Evolutionary conservation across 148 eudicot genomes (phyloP).

Genomic region (Hydrangea macrophylla): DNA sequence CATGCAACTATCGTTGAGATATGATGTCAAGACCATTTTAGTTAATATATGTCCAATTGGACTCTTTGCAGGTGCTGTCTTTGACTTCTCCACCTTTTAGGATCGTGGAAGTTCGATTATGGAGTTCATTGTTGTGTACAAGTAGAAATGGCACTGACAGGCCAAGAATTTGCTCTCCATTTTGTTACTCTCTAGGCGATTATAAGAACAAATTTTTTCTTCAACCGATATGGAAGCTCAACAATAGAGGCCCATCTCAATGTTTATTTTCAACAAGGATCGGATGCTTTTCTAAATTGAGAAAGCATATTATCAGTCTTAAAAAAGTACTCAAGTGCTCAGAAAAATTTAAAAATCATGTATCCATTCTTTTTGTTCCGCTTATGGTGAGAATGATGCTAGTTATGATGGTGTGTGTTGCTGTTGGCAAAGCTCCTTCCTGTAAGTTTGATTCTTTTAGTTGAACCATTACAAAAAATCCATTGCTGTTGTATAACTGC

Average conservation of each 20-base stretch:
- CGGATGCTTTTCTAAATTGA: slow-evolving; percentile 21
- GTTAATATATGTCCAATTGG: slow-evolving; percentile 1
- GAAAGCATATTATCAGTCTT: slow-evolving; percentile 28
- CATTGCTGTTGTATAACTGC: too few relatives aligned
- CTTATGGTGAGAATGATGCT: slow-evolving; percentile 60
- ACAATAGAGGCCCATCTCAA: slow-evolving; percentile 15
- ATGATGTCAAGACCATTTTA: neutral
- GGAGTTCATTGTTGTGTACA: slow-evolving; percentile 19
- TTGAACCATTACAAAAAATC: neutral
- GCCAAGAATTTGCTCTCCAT: slow-evolving; percentile 12
- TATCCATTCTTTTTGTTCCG: slow-evolving; percentile 29
- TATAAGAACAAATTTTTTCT: slow-evolving; percentile 17
- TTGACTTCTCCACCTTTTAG: slow-evolving; percentile 21
- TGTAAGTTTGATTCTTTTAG: slow-evolving; percentile 51
- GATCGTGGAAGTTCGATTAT: slow-evolving; percentile 21
- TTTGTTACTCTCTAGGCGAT: slow-evolving; percentile 1
- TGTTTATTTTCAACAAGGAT: slow-evolving; percentile 29
- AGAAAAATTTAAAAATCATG: slow-evolving; percentile 22
- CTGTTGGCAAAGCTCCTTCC: slow-evolving; percentile 55
- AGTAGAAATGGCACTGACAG: slow-evolving; percentile 16
- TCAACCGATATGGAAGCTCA: slow-evolving; percentile 18
- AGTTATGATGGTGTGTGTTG: slow-evolving; percentile 52
- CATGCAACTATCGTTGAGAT: neutral
- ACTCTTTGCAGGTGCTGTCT: slow-evolving; percentile 32
- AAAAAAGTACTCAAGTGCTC: slow-evolving; percentile 29